These are phyloP conservation scores for Dothiorella sarmentorum DNA, from an alignment of 2,329 filamentous ascomycete species.

Conservation along the genomic window DNA sequence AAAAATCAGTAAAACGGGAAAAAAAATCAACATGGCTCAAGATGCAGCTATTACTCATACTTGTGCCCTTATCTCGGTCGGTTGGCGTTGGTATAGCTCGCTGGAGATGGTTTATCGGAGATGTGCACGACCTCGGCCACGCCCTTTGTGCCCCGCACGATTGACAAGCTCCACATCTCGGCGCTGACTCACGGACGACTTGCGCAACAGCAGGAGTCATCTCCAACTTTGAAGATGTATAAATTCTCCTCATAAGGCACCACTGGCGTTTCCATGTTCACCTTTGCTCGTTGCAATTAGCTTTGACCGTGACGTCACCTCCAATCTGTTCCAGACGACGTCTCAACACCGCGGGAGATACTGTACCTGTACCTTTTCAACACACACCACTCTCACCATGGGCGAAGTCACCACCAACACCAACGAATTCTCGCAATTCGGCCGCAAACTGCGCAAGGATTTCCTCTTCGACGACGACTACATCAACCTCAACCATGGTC, in stretches of 20 bases:
- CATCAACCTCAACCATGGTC: constrained; percentile 76
- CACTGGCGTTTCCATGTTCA: no score
- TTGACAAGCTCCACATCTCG: neutral
- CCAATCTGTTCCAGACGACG: neutral
- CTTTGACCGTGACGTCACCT: neutral
- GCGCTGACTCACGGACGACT: neutral
- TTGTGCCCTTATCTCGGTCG: neutral
- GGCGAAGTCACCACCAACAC: neutral
- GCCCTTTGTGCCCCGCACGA: neutral
- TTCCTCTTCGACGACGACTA: constrained; percentile 69
- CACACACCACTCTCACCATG: neutral
- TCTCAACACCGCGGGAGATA: no score
- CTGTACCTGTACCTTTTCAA: no score
- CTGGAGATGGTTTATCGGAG: neutral
- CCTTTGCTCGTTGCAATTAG: neutral
- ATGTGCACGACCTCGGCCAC: neutral
- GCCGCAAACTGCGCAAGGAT: constrained; percentile 55
- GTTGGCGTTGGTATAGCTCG: neutral
- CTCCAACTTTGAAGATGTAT: neutral
- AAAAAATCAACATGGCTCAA: neutral
- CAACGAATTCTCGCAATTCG: constrained; percentile 42
- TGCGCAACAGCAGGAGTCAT: neutral
- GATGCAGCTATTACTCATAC: neutral
- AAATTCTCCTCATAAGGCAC: no score
- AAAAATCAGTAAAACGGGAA: neutral